Evolutionary conservation across 1,139 yeast genomes (phyloP).

Genomic region (Protomyces arabidopsidicola): DNA sequence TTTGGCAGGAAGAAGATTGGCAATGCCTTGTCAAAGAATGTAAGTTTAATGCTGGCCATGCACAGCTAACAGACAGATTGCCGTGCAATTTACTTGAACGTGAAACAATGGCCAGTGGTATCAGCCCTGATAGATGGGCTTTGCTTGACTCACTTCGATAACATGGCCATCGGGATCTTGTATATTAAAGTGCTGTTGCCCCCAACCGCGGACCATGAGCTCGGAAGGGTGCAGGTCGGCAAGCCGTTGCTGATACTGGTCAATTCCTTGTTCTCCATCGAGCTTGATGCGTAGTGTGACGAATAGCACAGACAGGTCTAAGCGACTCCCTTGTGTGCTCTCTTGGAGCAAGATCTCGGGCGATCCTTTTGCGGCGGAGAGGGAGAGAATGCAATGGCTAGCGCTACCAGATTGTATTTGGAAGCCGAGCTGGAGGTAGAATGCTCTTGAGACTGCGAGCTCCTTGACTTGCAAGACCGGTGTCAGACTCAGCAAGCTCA

Average conservation of each 20-base stretch:
- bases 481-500: neutral
- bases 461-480: neutral
- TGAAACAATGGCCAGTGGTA: neutral
- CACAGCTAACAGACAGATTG: neutral
- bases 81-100: neutral
- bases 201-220: constrained; percentile 12
- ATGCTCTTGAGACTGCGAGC: neutral
- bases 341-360: neutral
- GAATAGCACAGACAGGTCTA: no score
- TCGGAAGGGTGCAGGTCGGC: neutral
- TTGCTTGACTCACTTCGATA: constrained; percentile 1
- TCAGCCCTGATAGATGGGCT: constrained; percentile 11
- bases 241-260: neutral
- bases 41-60: neutral
- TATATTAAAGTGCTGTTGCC: constrained; percentile 1
- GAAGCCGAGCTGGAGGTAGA: neutral
- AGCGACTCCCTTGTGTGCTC: neutral
- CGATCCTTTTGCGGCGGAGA: neutral
- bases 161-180: constrained; percentile 1
- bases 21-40: constrained; percentile 26
- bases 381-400: neutral
- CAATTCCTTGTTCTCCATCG: neutral
- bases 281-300: neutral
- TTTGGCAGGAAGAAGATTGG: constrained; percentile 29
- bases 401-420: neutral